A percentile compares a stretch with the other conserved stretches of the same genome.
phyloP scores from a whole-genome alignment of 2,329 filamentous ascomycete species.

The Fusarium mangiferae region DNA sequence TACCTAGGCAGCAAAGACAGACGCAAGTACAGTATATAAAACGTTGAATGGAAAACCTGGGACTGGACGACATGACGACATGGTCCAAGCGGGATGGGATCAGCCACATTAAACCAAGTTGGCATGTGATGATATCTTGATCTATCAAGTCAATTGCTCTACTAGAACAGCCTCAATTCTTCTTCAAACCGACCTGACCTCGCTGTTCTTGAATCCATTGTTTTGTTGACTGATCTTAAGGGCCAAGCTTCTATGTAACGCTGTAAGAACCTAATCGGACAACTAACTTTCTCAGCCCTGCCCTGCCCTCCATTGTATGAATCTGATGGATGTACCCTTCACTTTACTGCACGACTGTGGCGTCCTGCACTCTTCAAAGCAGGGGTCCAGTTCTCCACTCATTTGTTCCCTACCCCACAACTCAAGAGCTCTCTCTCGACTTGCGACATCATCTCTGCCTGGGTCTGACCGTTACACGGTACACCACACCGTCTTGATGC shows the following conservation, averaged over 20 bases:
- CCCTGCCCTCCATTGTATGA: not conserved
- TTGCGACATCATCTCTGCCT: conserved; percentile 39
- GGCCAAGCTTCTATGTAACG: not conserved
- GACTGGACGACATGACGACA: conserved; percentile 6
- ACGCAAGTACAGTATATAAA: not conserved
- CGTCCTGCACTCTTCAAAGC: not conserved
- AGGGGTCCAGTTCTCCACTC: conserved; percentile 14
- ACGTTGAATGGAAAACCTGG: not conserved
- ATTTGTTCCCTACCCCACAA: conserved; percentile 5
- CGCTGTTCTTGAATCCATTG: no score
- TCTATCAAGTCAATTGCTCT: not conserved
- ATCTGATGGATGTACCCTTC: no score
- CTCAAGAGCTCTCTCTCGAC: conserved; percentile 22
- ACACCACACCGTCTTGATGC: conserved; percentile 21
- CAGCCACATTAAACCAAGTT: conserved; percentile 8
- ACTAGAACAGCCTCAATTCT: not conserved
- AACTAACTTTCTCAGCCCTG: not conserved
- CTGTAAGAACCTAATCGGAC: conserved; percentile 19
- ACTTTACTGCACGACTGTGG: not conserved
- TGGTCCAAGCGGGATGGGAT: not conserved
- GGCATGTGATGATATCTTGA: not conserved
- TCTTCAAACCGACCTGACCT: not conserved
- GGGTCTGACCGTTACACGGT: conserved; percentile 25
- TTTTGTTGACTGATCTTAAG: not conserved
- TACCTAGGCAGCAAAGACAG: not conserved